phyloP scores from a whole-genome alignment of 176 grass and related monocot genomes.

The Dendrocalamus sinicus region DNA sequence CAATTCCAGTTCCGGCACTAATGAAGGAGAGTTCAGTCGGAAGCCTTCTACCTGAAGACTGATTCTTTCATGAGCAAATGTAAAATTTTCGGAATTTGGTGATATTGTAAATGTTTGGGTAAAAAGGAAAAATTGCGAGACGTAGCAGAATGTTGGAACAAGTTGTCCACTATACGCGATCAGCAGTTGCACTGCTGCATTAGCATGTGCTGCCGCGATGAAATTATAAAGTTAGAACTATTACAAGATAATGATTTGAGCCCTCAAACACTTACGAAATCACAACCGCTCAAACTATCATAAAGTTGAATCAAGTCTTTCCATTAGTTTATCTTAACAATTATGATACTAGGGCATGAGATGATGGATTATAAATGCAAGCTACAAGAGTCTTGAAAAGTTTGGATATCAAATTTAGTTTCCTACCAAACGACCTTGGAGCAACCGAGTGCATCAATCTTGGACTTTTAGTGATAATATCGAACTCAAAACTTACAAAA shows the following conservation, averaged over 20 bases:
- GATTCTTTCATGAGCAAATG: constrained; percentile 28
- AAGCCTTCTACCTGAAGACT: constrained; percentile 42
- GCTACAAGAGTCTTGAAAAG: background rate
- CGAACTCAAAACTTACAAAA: background rate
- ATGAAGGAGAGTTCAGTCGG: constrained; percentile 45
- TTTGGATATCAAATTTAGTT: constrained; percentile 23
- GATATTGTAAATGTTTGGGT: constrained; percentile 40
- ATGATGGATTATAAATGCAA: constrained; percentile 8
- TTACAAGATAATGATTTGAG: constrained; percentile 21
- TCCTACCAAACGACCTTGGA: background rate
- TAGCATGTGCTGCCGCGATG: background rate
- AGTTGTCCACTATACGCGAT: background rate
- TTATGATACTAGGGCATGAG: background rate
- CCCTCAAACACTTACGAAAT: constrained; percentile 1
- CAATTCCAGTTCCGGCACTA: constrained; percentile 61
- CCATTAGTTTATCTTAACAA: background rate
- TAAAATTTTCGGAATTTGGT: constrained; percentile 35
- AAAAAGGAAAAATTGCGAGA: constrained; percentile 42
- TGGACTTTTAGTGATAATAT: background rate
- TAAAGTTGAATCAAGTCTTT: background rate
- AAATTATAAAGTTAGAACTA: background rate
- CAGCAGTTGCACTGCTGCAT: background rate
- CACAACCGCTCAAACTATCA: background rate
- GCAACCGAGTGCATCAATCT: background rate
- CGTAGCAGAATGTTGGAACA: constrained; percentile 31